phyloP scores from a whole-genome alignment of 2,329 filamentous ascomycete species.

The Colletotrichum echinochloae region DNA sequence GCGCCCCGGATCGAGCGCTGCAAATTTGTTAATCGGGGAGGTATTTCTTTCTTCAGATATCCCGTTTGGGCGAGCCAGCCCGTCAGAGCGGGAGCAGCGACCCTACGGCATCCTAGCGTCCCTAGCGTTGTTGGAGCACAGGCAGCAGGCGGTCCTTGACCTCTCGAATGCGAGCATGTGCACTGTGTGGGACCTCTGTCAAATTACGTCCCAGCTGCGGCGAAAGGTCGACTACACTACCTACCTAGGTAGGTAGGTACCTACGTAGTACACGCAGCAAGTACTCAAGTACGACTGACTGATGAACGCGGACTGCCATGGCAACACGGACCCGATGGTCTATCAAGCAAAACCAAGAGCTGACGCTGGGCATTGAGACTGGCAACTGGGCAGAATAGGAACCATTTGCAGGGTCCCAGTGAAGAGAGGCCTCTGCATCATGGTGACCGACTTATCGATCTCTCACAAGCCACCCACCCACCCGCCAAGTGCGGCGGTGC shows the following conservation, averaged over 20 bases:
- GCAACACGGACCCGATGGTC: neutral
- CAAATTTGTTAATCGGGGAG: slow-evolving; percentile 26
- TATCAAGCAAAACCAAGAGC: neutral
- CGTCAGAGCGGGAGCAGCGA: slow-evolving; percentile 37
- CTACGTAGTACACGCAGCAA: no score
- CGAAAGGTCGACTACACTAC: neutral
- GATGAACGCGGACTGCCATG: neutral
- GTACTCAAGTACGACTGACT: no score
- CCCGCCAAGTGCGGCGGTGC: slow-evolving; percentile 31
- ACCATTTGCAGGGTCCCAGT: neutral
- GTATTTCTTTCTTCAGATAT: slow-evolving; percentile 3
- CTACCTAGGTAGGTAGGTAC: no score
- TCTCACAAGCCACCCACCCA: neutral
- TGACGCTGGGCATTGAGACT: neutral
- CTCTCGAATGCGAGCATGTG: neutral
- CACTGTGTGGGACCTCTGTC: neutral
- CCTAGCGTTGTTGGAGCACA: slow-evolving; percentile 17
- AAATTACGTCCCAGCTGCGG: slow-evolving; percentile 4
- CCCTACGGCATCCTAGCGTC: slow-evolving; percentile 23
- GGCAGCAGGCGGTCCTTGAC: slow-evolving; percentile 27
- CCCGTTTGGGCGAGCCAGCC: slow-evolving; percentile 30
- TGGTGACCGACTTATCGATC: neutral
- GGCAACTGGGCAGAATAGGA: neutral
- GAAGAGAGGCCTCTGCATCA: neutral
- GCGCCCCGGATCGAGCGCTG: slow-evolving; percentile 10